Conservation (phyloP, 257 asterid genomes). For the Ehretia macrophylla region DNA sequence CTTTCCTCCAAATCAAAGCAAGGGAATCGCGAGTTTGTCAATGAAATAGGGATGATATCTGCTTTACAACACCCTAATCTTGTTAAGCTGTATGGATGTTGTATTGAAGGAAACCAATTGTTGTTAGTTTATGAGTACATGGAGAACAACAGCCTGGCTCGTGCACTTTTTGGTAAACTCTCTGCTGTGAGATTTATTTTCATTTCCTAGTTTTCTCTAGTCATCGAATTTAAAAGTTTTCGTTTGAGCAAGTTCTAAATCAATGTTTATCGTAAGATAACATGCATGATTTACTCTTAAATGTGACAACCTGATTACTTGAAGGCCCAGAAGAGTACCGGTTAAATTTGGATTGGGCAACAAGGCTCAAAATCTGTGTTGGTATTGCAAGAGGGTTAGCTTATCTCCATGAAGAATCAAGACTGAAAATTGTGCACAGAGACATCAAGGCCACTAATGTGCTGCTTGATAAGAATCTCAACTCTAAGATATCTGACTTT, state of each 20-base stretch:
- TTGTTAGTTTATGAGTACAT: slow-evolving; percentile 64
- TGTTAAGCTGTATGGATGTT: slow-evolving; percentile 71
- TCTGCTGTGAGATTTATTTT: neutral
- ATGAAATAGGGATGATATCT: slow-evolving; percentile 80
- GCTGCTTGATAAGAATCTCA: slow-evolving; percentile 23
- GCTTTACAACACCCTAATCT: slow-evolving; percentile 75
- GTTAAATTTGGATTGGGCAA: slow-evolving; percentile 24
- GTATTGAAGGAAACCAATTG: slow-evolving; percentile 69
- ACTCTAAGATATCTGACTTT: slow-evolving; percentile 35
- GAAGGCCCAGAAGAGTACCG: slow-evolving; percentile 18
- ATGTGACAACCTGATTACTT: neutral
- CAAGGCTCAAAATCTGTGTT: slow-evolving; percentile 18
- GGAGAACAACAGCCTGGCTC: slow-evolving; percentile 77
- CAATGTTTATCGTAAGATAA: no score
- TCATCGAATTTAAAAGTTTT: no score
- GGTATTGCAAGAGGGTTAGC: slow-evolving; percentile 31
- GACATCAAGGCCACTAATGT: slow-evolving; percentile 32
- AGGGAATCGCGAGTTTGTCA: slow-evolving; percentile 77
- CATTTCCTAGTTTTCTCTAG: neutral
- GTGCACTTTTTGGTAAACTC: slow-evolving; percentile 66
- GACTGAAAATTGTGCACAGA: slow-evolving; percentile 28
- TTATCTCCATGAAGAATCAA: slow-evolving; percentile 28
- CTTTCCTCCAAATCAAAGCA: slow-evolving; percentile 74
- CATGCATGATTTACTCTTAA: no score
- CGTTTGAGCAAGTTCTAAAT: no score